Conservation (phyloP, 345 rosid species). For the Moricandia arvensis region DNA sequence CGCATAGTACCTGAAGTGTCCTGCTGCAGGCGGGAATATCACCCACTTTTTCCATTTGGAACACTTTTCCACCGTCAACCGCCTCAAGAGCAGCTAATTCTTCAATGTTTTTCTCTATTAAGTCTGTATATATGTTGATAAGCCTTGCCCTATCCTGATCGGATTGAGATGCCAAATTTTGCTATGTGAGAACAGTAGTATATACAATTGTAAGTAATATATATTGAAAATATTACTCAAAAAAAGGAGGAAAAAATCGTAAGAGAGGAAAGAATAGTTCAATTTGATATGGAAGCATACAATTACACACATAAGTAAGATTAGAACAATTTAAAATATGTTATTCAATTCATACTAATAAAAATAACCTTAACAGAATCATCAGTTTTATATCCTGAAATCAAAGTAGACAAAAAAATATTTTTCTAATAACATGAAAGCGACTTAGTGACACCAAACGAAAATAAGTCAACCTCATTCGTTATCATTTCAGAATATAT, state of each 20-base stretch:
- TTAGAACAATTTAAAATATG: not conserved
- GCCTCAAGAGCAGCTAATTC: conserved; percentile 69
- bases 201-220: not conserved
- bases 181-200: not conserved
- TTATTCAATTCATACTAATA: too few species aligned
- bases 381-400: not conserved
- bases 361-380: too few species aligned
- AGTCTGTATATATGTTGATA: conserved; percentile 58
- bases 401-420: not conserved
- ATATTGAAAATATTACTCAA: not conserved
- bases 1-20: conserved; percentile 58
- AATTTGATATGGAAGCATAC: too few species aligned
- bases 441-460: not conserved
- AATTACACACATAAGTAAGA: too few species aligned
- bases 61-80: conserved; percentile 66
- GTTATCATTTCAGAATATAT: not conserved
- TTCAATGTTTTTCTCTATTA: conserved; percentile 57
- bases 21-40: conserved; percentile 52
- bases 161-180: not conserved
- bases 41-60: conserved; percentile 29
- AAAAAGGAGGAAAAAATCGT: not conserved
- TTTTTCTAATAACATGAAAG: not conserved
- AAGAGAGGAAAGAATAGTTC: too few species aligned
- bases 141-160: conserved; percentile 61
- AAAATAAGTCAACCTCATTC: conserved; percentile 24